phyloP scores from a whole-genome alignment of 2,329 filamentous ascomycete species.

The Rutstroemia sp. region DNA sequence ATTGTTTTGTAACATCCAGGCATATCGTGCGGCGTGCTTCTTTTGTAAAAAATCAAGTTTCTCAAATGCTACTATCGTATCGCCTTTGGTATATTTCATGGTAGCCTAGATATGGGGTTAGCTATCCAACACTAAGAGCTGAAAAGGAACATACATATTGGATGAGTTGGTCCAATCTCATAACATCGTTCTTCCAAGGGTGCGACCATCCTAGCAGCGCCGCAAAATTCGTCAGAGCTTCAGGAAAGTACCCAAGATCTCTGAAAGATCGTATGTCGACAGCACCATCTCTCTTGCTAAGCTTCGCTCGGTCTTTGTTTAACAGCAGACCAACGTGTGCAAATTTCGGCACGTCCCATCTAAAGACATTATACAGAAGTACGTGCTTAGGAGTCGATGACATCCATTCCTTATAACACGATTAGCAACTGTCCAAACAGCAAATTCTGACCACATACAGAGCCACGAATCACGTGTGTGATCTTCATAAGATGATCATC shows the following conservation, averaged over 20 bases:
- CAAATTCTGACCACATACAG: conserved; percentile 40
- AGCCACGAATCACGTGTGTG: conserved; percentile 88
- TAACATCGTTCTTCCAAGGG: conserved; percentile 56
- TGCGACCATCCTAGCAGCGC: conserved; percentile 81
- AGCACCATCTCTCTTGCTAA: conserved; percentile 76
- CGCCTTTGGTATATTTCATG: conserved; percentile 84
- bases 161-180: conserved; percentile 64
- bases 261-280: conserved; percentile 52
- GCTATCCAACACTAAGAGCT: not conserved
- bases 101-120: conserved; percentile 50
- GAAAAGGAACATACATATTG: conserved; percentile 46
- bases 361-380: conserved; percentile 68
- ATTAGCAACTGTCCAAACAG: conserved; percentile 3
- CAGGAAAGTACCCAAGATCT: conserved; percentile 53
- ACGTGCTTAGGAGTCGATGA: conserved; percentile 79
- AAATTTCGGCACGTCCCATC: conserved; percentile 69
- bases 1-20: conserved; percentile 8
- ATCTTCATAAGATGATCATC: conserved; percentile 95
- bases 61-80: conserved; percentile 71
- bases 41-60: conserved; percentile 79
- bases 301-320: conserved; percentile 61
- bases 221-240: conserved; percentile 71
- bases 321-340: conserved; percentile 74
- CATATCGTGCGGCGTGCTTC: conserved; percentile 42
- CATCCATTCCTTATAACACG: conserved; percentile 70